Base-by-base conservation (phyloP, 2,329 filamentous ascomycete species). In the Fusarium sp. region DNA sequence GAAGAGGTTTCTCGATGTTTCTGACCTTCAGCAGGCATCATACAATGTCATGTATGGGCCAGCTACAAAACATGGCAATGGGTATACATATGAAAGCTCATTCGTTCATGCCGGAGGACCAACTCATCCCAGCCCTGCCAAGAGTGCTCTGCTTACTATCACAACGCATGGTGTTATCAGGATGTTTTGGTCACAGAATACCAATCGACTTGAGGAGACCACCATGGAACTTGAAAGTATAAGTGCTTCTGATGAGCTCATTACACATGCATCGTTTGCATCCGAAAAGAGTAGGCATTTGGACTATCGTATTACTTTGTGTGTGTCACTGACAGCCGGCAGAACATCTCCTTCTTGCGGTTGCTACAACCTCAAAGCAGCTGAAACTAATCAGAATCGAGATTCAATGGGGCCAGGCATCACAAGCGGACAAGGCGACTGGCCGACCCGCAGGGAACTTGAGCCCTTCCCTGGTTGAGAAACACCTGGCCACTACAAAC, bases 251-350 rank as follows among this genome's bases (percentile, higher is more conserved):
- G 91, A 94, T 72, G 92, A 94, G 73, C 81, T 94, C n/a, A 87
- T 96, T 57, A 94, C 94, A 1, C 94, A 97, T 83, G 94, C 94
- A 17, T 89, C 93, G 44, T 85, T 95, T 70, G 89, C 92, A 66
- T 90, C 93, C 7, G 93, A 95, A 62, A 94, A 91, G 82, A 90
- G 93, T 94, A 82, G 78, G 85, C 77, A 18, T 13, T 15, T 8
- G 20, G 13, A 6, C 14, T 30, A 26, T 20, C 32, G 32, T 17
- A 34, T 45, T 22, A 5, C n/a, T 26, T 30, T 22, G 47, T 34
- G 8, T 39, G 13, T 32, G 8, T 24, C 38, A 30, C 73, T 79
- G 50, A 88, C 75, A 22, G n/a, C 41, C 7, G 79, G 74, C 36
- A 86, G 82, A 84, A 67, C 86, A 86, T 50, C 82, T 95, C 22